Percentiles rank a stretch among this genome's conserved stretches.
phyloP scores from a whole-genome alignment of 306 rosid genomes.

The Myrica gale region DNA sequence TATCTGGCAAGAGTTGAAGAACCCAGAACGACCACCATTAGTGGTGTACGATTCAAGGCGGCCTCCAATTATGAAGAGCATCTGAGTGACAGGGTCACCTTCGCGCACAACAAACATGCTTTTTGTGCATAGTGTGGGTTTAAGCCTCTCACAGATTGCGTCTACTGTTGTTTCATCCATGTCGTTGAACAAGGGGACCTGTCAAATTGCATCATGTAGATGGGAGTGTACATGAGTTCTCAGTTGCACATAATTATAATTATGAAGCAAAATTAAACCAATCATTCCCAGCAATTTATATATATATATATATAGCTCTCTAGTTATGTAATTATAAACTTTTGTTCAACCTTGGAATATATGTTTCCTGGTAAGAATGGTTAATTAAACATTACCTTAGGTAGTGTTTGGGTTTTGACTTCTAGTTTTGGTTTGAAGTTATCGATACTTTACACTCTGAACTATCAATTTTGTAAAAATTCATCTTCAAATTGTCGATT shows the following conservation, averaged over 20 bases:
- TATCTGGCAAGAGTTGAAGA: slow-evolving; percentile 76
- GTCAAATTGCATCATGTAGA: not conserved
- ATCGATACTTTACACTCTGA: too few species aligned
- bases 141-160: slow-evolving; percentile 90
- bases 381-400: too few species aligned
- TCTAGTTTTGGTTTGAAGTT: too few species aligned
- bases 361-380: too few species aligned
- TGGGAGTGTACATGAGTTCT: not conserved
- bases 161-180: slow-evolving; percentile 96
- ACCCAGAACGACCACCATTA: slow-evolving; percentile 82
- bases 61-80: slow-evolving; percentile 89
- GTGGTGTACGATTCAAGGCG: slow-evolving; percentile 89
- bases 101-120: slow-evolving; percentile 76
- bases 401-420: too few species aligned
- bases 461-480: too few species aligned
- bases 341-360: too few species aligned
- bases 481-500: too few species aligned
- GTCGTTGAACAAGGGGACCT: slow-evolving; percentile 89
- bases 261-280: too few species aligned
- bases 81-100: slow-evolving; percentile 88
- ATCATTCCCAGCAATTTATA: too few species aligned
- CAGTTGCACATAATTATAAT: not conserved
- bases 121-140: slow-evolving; percentile 81
- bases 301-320: too few species aligned
- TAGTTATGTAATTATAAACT: too few species aligned